phyloP scores from a whole-genome alignment of 441 rosid genomes.

The Gossypium armourianum region DNA sequence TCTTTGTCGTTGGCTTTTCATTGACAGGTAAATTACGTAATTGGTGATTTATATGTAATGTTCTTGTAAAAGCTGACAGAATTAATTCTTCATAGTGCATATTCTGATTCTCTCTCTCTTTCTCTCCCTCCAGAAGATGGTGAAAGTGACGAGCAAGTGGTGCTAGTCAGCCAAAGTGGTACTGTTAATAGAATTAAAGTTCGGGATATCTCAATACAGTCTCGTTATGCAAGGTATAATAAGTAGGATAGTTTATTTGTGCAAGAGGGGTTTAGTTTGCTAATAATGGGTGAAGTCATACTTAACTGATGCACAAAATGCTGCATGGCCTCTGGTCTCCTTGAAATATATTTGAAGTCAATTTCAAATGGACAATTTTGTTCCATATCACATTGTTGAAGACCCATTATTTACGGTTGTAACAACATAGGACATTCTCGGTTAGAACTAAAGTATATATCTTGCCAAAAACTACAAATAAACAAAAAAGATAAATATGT shows the following conservation, averaged over 20 bases:
- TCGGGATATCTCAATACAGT: slow-evolving; percentile 75
- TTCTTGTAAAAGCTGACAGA: not conserved
- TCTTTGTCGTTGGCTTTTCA: slow-evolving; percentile 78
- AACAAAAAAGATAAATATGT: not conserved
- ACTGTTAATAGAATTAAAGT: slow-evolving; percentile 84
- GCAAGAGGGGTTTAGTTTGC: not conserved
- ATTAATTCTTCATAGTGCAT: not conserved
- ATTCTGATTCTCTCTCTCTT: slow-evolving; percentile 8
- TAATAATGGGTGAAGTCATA: not conserved
- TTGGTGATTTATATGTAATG: not conserved
- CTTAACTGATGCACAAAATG: not conserved
- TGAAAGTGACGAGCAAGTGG: slow-evolving; percentile 86
- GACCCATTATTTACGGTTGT: not conserved
- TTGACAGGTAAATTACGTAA: slow-evolving; percentile 42
- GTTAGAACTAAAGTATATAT: not conserved
- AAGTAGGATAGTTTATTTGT: not conserved
- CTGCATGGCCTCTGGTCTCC: not conserved
- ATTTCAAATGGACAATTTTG: not conserved
- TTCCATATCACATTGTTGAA: not conserved
- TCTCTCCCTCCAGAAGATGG: slow-evolving; percentile 49
- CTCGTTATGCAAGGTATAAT: slow-evolving; percentile 69
- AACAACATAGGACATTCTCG: not conserved
- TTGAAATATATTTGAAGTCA: not conserved
- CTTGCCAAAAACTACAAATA: not conserved
- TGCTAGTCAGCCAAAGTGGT: slow-evolving; percentile 88